Percentiles rank a stretch among this genome's conserved stretches.
Conservation (phyloP, 805 yeast species). For the Metschnikowia kunwiensis region DNA sequence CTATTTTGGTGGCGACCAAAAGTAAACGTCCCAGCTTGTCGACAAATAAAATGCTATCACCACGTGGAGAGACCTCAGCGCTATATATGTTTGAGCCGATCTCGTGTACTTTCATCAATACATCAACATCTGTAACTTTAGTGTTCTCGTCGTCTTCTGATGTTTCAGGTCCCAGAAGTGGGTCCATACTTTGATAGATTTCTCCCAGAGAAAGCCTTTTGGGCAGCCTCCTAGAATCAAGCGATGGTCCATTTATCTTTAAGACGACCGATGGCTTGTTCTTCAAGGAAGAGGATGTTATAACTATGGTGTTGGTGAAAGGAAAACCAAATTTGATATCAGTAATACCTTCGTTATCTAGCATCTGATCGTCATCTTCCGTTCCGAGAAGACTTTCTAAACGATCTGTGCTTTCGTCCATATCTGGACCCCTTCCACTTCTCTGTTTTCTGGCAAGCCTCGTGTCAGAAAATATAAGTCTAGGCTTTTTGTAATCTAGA, state of each 20-base stretch:
- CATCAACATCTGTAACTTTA: constrained; percentile 29
- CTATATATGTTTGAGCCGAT: constrained; percentile 77
- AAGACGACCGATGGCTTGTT: constrained; percentile 32
- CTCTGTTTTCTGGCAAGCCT: constrained; percentile 7
- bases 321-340: constrained; percentile 55
- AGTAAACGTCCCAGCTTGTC: constrained; percentile 77
- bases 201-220: constrained; percentile 1
- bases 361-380: constrained; percentile 29
- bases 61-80: constrained; percentile 76
- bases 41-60: constrained; percentile 78
- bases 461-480: constrained; percentile 38
- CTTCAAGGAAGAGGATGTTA: constrained; percentile 39
- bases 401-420: constrained; percentile 11
- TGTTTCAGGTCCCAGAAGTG: background rate
- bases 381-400: constrained; percentile 9
- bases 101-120: constrained; percentile 61
- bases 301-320: constrained; percentile 32
- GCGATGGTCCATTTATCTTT: constrained; percentile 28
- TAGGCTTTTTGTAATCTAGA: constrained; percentile 34
- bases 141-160: constrained; percentile 12
- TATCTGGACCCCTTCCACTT: constrained; percentile 6
- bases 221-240: constrained; percentile 1
- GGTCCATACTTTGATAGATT: background rate
- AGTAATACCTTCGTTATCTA: constrained; percentile 89
- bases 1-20: constrained; percentile 59